Evolutionary conservation across 1,284 basidiomycete species (phyloP).

Genomic region (Amylostereum areolatum): DNA sequence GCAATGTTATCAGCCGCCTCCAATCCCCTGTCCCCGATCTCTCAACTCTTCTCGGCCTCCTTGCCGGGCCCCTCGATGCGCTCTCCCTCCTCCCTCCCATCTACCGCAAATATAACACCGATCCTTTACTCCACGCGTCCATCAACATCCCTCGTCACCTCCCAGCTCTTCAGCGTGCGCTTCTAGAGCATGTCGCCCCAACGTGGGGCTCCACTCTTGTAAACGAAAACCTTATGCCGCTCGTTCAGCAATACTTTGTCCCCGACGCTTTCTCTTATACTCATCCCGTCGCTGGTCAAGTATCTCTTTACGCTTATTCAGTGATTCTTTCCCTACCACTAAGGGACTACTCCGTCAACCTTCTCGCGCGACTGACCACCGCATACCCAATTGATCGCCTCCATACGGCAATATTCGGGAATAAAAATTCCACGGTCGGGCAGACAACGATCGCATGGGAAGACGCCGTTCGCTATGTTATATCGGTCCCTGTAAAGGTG

Average conservation of each 20-base stretch:
- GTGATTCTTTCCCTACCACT: conserved; percentile 50
- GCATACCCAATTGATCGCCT: conserved; percentile 69
- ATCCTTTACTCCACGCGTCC: conserved; percentile 25
- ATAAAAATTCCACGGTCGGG: conserved; percentile 12
- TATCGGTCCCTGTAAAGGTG: conserved; percentile 58
- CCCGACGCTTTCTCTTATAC: conserved; percentile 54
- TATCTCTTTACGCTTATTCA: conserved; percentile 56
- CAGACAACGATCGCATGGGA: conserved; percentile 52
- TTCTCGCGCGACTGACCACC: conserved; percentile 49
- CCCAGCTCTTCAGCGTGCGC: conserved; percentile 50
- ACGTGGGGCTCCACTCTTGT: conserved; percentile 59
- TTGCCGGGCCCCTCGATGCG: conserved; percentile 50
- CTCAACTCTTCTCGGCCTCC: conserved; percentile 43
- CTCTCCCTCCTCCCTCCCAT: conserved; percentile 54
- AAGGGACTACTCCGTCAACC: conserved; percentile 36
- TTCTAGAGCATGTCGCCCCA: conserved; percentile 63
- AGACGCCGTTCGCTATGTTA: conserved; percentile 55
- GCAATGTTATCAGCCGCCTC: conserved; percentile 45
- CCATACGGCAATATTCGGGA: conserved; percentile 42
- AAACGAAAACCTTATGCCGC: conserved; percentile 35
- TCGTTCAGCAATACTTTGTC: conserved; percentile 65
- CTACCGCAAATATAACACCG: conserved; percentile 33
- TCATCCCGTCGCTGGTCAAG: conserved; percentile 40
- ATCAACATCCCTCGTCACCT: conserved; percentile 43
- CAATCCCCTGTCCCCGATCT: conserved; percentile 47